Evolutionary conservation across 495 filamentous ascomycete genomes (phyloP).

Genomic region (Opeltia flavorubescens): DNA sequence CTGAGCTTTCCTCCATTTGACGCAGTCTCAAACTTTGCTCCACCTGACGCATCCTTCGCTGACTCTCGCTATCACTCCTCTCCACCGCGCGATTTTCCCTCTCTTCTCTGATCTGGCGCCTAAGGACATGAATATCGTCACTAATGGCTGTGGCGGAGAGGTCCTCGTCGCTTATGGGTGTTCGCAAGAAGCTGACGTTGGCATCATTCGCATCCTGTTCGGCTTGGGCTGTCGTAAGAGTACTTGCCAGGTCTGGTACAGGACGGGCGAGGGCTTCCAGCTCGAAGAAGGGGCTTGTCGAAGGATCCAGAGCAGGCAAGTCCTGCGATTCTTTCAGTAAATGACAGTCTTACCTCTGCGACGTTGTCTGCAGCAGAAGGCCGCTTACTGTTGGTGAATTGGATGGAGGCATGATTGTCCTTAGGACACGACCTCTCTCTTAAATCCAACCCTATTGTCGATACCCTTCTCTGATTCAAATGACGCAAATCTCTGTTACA

Average conservation of each 20-base stretch:
- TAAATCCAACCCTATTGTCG: too few relatives aligned
- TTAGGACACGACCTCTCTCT: background rate
- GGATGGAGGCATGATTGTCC: slow-evolving; percentile 20
- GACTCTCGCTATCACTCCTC: slow-evolving; percentile 31
- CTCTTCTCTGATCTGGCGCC: background rate
- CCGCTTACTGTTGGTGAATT: slow-evolving; percentile 19
- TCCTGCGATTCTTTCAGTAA: too few relatives aligned
- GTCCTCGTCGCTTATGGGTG: slow-evolving; percentile 16
- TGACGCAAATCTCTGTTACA: too few relatives aligned
- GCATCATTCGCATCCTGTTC: slow-evolving; percentile 44
- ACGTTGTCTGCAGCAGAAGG: background rate
- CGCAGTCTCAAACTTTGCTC: too few relatives aligned
- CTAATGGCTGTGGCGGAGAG: too few relatives aligned
- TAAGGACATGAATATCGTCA: background rate
- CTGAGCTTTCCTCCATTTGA: too few relatives aligned
- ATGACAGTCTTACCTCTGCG: background rate
- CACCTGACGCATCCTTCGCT: slow-evolving; percentile 6
- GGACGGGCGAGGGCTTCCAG: slow-evolving; percentile 28
- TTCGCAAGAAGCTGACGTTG: slow-evolving; percentile 45
- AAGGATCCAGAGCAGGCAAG: background rate
- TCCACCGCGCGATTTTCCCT: slow-evolving; percentile 11
- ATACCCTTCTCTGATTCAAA: too few relatives aligned
- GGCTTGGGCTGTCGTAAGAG: slow-evolving; percentile 25
- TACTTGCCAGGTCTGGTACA: slow-evolving; percentile 32
- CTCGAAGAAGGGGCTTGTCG: slow-evolving; percentile 19